Evolutionary conservation across 495 filamentous ascomycete species (phyloP).

Genomic region (Hyaloscypha finlandica): DNA sequence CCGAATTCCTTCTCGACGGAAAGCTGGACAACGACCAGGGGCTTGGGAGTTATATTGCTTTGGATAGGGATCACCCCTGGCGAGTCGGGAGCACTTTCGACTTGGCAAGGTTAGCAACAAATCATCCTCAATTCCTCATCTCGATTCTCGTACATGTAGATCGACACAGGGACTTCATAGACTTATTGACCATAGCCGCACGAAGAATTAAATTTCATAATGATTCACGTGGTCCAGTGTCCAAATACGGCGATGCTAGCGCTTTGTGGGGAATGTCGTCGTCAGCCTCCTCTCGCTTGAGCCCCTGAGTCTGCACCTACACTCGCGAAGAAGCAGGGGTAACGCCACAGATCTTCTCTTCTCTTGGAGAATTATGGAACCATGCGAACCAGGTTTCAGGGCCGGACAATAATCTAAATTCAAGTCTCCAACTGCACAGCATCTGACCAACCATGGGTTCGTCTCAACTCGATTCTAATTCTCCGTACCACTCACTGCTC

Average conservation of each 20-base stretch:
- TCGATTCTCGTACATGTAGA: not conserved
- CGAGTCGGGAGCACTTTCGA: not conserved
- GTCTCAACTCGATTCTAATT: not conserved
- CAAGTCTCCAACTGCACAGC: not conserved
- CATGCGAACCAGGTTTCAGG: not conserved
- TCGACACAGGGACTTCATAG: not conserved
- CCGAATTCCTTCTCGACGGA: not conserved
- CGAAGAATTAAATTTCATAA: not conserved
- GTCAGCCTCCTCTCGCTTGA: conserved; percentile 17
- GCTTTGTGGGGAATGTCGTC: conserved; percentile 5
- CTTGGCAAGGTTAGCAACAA: not conserved
- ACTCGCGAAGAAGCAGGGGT: not conserved
- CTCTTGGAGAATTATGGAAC: not conserved
- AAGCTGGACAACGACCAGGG: not conserved
- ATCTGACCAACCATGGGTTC: not conserved
- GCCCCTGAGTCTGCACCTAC: not conserved
- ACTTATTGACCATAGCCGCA: not conserved
- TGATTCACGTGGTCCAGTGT: not conserved
- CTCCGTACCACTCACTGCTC: not conserved
- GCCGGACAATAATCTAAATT: not conserved
- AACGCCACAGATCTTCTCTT: conserved; percentile 8
- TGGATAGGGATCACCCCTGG: not conserved
- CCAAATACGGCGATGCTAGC: not conserved
- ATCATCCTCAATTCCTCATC: not conserved
- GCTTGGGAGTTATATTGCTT: not conserved